Evolutionary conservation across 352 stramenopile genomes (phyloP).

Genomic region (Phytophthora boehmeriae): DNA sequence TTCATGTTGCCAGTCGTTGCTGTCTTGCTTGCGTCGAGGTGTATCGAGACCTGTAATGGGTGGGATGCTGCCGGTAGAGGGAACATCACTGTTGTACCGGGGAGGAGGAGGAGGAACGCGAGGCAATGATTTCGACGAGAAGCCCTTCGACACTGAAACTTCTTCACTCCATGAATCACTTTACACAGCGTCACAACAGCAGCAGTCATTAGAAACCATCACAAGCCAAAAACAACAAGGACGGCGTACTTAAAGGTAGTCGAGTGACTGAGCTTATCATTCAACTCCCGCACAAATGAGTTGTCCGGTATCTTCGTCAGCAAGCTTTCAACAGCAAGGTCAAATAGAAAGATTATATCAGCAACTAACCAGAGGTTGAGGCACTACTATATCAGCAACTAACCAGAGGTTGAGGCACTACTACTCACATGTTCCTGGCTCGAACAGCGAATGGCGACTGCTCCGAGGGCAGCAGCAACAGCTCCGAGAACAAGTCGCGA

Average conservation of each 20-base stretch:
- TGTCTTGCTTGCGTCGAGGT: conserved; percentile 18
- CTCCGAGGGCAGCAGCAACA: conserved; percentile 67
- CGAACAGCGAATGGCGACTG: conserved; percentile 66
- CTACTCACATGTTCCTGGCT: conserved; percentile 53
- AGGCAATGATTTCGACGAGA: conserved; percentile 15
- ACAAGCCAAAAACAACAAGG: background rate
- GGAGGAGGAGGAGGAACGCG: conserved; percentile 14
- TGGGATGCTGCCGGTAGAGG: conserved; percentile 27
- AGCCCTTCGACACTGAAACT: conserved; percentile 6
- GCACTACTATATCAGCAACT: no score
- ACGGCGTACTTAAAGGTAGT: conserved; percentile 45
- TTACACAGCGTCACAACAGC: background rate
- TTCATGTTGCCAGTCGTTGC: conserved; percentile 8
- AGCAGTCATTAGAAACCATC: background rate
- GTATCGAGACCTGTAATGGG: conserved; percentile 37
- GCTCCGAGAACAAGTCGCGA: conserved; percentile 65
- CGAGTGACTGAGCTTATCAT: conserved; percentile 54
- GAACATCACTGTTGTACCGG: conserved; percentile 16
- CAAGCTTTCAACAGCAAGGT: conserved; percentile 30
- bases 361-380: no score
- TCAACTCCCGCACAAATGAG: conserved; percentile 56
- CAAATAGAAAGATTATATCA: conserved; percentile 15
- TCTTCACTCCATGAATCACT: conserved; percentile 64
- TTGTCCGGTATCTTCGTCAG: conserved; percentile 51
- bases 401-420: no score